These are phyloP conservation scores for Heritiera littoralis DNA, from an alignment of 345 rosid species.

Conservation along the genomic window DNA sequence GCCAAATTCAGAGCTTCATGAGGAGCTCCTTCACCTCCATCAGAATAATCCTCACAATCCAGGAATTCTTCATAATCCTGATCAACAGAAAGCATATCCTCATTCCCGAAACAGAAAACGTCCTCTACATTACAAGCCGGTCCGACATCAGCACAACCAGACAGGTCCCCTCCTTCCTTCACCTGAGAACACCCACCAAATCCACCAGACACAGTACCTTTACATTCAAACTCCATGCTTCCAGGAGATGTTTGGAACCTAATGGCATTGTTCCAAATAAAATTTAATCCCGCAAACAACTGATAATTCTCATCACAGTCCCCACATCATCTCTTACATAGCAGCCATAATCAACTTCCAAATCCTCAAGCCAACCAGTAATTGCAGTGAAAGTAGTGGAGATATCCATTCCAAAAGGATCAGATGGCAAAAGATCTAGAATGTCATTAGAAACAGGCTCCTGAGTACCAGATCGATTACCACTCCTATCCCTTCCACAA, in stretches of 20 bases:
- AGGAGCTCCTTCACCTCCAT: constrained; percentile 43
- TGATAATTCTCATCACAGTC: constrained; percentile 48
- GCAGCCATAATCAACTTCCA: constrained; percentile 68
- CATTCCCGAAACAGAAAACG: constrained; percentile 33
- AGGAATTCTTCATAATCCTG: constrained; percentile 25
- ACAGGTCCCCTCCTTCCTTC: constrained; percentile 37
- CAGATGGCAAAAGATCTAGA: constrained; percentile 58
- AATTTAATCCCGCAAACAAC: constrained; percentile 75
- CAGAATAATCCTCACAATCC: constrained; percentile 31
- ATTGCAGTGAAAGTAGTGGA: constrained; percentile 75
- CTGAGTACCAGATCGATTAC: constrained; percentile 52
- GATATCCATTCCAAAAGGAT: constrained; percentile 96
- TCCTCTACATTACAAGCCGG: constrained; percentile 41
- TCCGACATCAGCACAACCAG: constrained; percentile 22
- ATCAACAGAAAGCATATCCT: constrained; percentile 25
- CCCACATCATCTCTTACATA: constrained; percentile 44
- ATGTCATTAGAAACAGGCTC: constrained; percentile 73
- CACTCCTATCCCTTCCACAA: constrained; percentile 52
- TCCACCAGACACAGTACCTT: constrained; percentile 31
- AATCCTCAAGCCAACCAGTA: constrained; percentile 84
- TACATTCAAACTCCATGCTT: constrained; percentile 31
- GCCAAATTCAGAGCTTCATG: constrained; percentile 61
- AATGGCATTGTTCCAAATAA: constrained; percentile 82
- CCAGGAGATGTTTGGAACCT: constrained; percentile 57
- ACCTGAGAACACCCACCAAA: constrained; percentile 29